phyloP scores from a whole-genome alignment of 805 yeast genomes.

The Starmerella sp. region DNA sequence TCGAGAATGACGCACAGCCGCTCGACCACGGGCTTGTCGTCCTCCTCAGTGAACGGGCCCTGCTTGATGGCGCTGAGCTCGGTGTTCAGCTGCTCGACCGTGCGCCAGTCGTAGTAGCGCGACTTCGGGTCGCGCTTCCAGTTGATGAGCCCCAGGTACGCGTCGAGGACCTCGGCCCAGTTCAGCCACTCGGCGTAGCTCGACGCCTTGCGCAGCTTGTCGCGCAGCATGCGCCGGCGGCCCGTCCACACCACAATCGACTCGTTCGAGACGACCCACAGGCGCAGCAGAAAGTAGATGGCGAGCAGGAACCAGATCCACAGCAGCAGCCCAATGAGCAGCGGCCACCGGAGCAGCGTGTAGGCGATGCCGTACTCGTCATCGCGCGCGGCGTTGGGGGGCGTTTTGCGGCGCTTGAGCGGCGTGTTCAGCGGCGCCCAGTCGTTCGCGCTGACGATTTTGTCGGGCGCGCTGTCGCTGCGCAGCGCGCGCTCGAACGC shows the following conservation, averaged over 20 bases:
- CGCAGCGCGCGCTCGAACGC: conserved; percentile 17
- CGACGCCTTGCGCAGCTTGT: conserved; percentile 38
- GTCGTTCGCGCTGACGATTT: conserved; percentile 24
- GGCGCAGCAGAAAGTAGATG: conserved; percentile 42
- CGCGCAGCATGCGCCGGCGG: conserved; percentile 39
- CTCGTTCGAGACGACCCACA: conserved; percentile 55
- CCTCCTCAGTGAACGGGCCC: conserved; percentile 23
- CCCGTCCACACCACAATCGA: conserved; percentile 51
- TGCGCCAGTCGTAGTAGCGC: conserved; percentile 56
- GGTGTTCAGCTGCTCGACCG: conserved; percentile 39
- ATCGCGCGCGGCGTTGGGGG: conserved; percentile 9
- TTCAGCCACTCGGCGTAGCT: conserved; percentile 52
- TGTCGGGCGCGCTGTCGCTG: conserved; percentile 13
- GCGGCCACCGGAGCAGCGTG: conserved; percentile 53
- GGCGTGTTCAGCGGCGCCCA: conserved; percentile 18
- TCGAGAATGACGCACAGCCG: conserved; percentile 48
- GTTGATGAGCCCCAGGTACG: conserved; percentile 43
- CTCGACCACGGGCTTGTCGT: conserved; percentile 25
- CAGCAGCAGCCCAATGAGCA: conserved; percentile 38
- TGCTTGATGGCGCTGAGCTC: conserved; percentile 31
- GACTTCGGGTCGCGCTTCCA: conserved; percentile 56
- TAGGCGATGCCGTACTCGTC: conserved; percentile 33
- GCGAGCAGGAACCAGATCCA: conserved; percentile 46
- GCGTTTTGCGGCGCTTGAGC: conserved; percentile 4
- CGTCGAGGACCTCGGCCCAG: conserved; percentile 49